Evolutionary conservation across 495 filamentous ascomycete species (phyloP).

Genomic region (Alectoria sarmentosa): DNA sequence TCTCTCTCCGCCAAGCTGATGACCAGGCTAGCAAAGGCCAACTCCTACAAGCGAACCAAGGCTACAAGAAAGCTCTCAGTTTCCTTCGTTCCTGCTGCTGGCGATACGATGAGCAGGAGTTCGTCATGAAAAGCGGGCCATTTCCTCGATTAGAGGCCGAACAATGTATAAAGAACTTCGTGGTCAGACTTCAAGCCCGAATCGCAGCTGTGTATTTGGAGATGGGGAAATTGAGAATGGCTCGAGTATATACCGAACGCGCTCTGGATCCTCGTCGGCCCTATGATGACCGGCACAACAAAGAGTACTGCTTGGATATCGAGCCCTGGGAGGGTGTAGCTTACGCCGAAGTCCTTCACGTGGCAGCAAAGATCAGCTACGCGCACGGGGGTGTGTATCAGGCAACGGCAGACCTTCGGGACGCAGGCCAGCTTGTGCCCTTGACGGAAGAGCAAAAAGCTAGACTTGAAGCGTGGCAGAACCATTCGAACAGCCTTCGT

Average conservation of each 20-base stretch:
- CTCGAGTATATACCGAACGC: neutral
- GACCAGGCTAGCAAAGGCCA: neutral
- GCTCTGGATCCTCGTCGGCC: neutral
- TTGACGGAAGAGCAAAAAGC: neutral
- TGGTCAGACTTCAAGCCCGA: neutral
- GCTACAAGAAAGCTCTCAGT: neutral
- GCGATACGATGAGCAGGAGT: neutral
- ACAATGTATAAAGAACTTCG: neutral
- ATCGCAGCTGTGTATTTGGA: neutral
- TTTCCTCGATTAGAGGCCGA: neutral
- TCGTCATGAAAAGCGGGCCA: neutral
- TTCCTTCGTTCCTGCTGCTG: neutral
- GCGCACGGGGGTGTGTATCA: neutral
- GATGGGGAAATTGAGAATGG: neutral
- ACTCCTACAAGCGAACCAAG: neutral
- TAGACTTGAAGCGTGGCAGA: neutral
- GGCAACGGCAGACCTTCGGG: neutral
- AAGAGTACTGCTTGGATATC: neutral
- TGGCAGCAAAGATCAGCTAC: neutral
- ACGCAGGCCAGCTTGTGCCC: neutral
- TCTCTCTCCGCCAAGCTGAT: neutral
- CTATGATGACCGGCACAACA: neutral
- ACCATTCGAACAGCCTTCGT: neutral
- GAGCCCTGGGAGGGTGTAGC: neutral
- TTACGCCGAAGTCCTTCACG: neutral